A percentile compares a stretch with the other conserved stretches of the same genome.
phyloP scores from a whole-genome alignment of 306 rosid species.

The Vigna radiata region DNA sequence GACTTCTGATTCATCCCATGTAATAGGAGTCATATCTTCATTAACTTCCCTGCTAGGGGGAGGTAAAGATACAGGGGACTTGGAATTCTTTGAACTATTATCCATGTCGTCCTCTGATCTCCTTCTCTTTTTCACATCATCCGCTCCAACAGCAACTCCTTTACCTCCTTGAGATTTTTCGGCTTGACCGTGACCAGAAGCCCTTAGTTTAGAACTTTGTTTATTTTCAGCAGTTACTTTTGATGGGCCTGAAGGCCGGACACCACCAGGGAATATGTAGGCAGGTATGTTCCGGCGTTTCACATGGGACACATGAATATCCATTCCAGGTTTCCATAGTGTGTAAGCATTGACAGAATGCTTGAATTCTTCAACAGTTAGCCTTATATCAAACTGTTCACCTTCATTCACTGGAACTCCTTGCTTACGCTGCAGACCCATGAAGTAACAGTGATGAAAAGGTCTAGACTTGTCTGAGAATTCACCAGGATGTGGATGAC shows the following conservation, averaged over 20 bases:
- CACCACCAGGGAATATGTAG: conserved; percentile 84
- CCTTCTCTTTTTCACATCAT: conserved; percentile 70
- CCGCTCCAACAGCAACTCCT: conserved; percentile 53
- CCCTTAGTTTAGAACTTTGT: conserved; percentile 65
- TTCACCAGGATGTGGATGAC: conserved; percentile 96
- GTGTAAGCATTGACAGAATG: conserved; percentile 65
- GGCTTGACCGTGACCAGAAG: conserved; percentile 55
- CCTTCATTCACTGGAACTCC: conserved; percentile 75
- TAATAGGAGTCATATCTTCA: conserved; percentile 56
- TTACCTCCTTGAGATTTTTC: conserved; percentile 58
- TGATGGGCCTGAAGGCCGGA: conserved; percentile 66
- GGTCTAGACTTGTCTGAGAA: conserved; percentile 80
- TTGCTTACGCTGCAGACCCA: conserved; percentile 94
- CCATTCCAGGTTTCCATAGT: conserved; percentile 78
- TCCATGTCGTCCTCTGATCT: conserved; percentile 61
- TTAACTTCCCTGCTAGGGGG: conserved; percentile 51
- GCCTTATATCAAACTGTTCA: conserved; percentile 81
- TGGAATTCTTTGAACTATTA: conserved; percentile 49
- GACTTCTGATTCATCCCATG: conserved; percentile 52
- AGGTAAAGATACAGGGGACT: conserved; percentile 47
- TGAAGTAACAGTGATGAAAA: conserved; percentile 80
- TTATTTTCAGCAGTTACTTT: conserved; percentile 66
- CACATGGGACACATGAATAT: conserved; percentile 76
- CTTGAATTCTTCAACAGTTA: conserved; percentile 82
- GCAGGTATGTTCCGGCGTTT: conserved; percentile 76